Base-by-base conservation (phyloP, 306 rosid species). In the Carpinus fangiana region DNA sequence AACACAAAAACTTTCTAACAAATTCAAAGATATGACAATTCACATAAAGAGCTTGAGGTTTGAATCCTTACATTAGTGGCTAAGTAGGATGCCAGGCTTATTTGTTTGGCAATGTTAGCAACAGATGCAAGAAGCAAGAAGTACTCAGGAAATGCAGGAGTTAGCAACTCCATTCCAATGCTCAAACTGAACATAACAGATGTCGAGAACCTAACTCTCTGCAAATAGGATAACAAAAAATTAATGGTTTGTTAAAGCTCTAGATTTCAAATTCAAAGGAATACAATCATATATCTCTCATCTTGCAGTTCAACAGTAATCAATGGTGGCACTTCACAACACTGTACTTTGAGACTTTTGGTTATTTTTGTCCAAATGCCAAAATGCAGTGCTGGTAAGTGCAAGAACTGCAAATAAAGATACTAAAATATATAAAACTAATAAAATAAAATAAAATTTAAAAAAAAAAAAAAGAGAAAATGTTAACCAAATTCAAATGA, bases 131-230 rank as follows among this genome's bases (percentile, higher is more conserved):
- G 96, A 78, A 94, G 83, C 89, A 92, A 85, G 82, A 94, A 94
- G 84, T 82, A 84, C 62, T 56, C 87, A 46, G 96, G 97, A 84
- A 88, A 88, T 52, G 76, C 77, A 36, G 98, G 96, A 72, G 98
- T 94, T 77, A 94, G 87, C 86, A 92, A 82, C 87, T 94, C 98
- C 64, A 94, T 93, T 83, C 94, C 96, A 72, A 92, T 82, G 87
- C 98, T 88, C 80, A 89, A 86, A 78, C 80, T 89, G 87, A 90
- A 92, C 53, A 92, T 75, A 79, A 92, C 85, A 1, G 98, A 88
- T 0, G 98, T 92, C 10, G 86, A 78, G 74, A 92, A 94, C 87
- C 98, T 84, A 82, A 94, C 98, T 74, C 98, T 89, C 98, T 94
- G 80, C 88, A 80, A 84, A 81, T 18, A 74, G 76, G 9, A 86